phyloP scores from a whole-genome alignment of 2,329 filamentous ascomycete species.

The Curvularia sp. region DNA sequence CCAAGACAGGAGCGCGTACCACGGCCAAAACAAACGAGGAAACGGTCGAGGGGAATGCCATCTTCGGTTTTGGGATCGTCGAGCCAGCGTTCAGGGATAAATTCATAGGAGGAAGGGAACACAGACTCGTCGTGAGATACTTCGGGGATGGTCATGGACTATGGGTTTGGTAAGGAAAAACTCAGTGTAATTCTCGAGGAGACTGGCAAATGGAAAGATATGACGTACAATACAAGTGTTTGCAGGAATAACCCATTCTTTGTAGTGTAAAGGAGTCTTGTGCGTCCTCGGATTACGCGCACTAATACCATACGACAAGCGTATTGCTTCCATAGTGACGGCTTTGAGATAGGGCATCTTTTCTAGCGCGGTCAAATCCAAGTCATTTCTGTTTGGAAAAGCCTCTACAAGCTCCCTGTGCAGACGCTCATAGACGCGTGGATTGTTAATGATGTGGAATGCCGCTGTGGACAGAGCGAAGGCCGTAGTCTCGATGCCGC shows the following conservation, averaged over 20 bases:
- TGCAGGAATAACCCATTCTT: constrained; percentile 41
- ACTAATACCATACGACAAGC: constrained; percentile 52
- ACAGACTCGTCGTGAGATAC: constrained; percentile 43
- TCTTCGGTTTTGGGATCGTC: constrained; percentile 35
- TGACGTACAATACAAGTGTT: constrained; percentile 44
- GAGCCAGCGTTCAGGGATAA: constrained; percentile 55
- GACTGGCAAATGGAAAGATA: background rate
- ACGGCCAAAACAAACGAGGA: constrained; percentile 52
- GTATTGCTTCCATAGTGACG: constrained; percentile 40
- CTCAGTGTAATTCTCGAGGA: background rate
- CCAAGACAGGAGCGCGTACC: constrained; percentile 55
- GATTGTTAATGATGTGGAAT: constrained; percentile 46
- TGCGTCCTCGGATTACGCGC: constrained; percentile 50
- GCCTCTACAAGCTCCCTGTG: constrained; percentile 42
- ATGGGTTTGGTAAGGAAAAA: background rate
- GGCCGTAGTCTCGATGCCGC: constrained; percentile 52
- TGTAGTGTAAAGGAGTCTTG: constrained; percentile 30
- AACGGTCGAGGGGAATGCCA: constrained; percentile 49
- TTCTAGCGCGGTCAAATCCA: constrained; percentile 34
- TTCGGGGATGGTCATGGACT: constrained; percentile 49
- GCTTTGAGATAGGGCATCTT: constrained; percentile 20
- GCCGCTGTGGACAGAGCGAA: constrained; percentile 40
- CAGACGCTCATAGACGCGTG: constrained; percentile 39
- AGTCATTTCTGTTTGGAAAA: constrained; percentile 33
- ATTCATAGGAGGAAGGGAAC: constrained; percentile 20